Conservation (phyloP, 768 basidiomycete genomes). For the Leccinum rimulosum region DNA sequence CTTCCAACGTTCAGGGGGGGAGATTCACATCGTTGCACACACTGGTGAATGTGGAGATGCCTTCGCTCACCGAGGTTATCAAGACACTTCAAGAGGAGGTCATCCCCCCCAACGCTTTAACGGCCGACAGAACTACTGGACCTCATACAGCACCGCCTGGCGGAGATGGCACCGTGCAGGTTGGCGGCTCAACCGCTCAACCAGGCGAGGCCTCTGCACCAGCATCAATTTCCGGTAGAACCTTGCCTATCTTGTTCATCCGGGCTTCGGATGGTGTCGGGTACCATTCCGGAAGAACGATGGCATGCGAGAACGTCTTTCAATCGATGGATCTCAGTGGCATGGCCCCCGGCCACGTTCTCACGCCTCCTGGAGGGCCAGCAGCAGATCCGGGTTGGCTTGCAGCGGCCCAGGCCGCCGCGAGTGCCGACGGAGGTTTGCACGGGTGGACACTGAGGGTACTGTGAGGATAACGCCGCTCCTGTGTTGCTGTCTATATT, state of each 20-base stretch:
- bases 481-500: slow-evolving; percentile 24
- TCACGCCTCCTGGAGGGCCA: slow-evolving; percentile 42
- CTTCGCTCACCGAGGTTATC: slow-evolving; percentile 69
- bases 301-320: slow-evolving; percentile 80
- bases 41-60: slow-evolving; percentile 84
- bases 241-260: slow-evolving; percentile 77
- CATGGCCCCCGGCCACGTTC: slow-evolving; percentile 43
- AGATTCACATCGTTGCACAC: slow-evolving; percentile 69
- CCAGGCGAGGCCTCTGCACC: slow-evolving; percentile 32
- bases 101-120: slow-evolving; percentile 38
- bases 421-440: slow-evolving; percentile 60
- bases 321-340: slow-evolving; percentile 61
- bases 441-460: slow-evolving; percentile 81
- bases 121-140: slow-evolving; percentile 36
- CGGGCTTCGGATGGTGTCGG: slow-evolving; percentile 82
- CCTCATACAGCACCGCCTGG: slow-evolving; percentile 33
- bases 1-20: slow-evolving; percentile 32
- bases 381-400: slow-evolving; percentile 67
- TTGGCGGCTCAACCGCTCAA: slow-evolving; percentile 27
- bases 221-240: slow-evolving; percentile 62
- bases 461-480: slow-evolving; percentile 45
- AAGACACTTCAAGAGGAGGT: slow-evolving; percentile 76
- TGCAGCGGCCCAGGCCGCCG: slow-evolving; percentile 69
- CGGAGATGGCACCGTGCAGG: slow-evolving; percentile 23
- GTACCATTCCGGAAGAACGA: slow-evolving; percentile 82